Evolutionary conservation across 306 rosid genomes (phyloP), one percentile per base, ranked within the genome.

Genomic region (Quercus berberidifolia): DNA sequence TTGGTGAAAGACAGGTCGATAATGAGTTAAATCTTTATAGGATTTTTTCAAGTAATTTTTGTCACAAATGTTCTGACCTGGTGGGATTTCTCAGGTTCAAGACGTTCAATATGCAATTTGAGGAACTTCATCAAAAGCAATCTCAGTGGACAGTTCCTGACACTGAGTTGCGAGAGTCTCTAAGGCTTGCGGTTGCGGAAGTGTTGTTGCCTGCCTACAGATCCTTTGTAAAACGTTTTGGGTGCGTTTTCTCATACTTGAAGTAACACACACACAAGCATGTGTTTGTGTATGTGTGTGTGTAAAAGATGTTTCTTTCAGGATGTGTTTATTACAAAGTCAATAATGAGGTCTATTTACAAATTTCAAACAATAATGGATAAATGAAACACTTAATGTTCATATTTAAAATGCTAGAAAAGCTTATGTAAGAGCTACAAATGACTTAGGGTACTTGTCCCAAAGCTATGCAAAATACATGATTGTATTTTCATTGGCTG

Each of bases 131-230:
- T 87, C 99, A 93, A 87, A 95, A 88, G 70, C 99, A 95, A 84
- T 95, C 97, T 74, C 97, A 95, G 75, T 95, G 99, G 99, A 85
- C 97, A 4, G 99, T 91, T 79, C 99, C 94, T 6, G 99, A 95
- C 88, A 68, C 89, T 0, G 98, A 95, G 88, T 86, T 95, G 83
- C 93, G 94, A 81, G 99, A 93, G 81, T 95, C 99, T 81, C 90
- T 95, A 43, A 86, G 97, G 85, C 99, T 95, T 74, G 92, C 98
- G 0, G 98, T 95, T 74, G 96, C 99, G 55, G 97, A 90, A 90
- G 94, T 95, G 84, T 84, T 95, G 74, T 80, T 95, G 83, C 98
- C 99, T 12, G 99, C 98, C 9, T 93, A 95, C 85, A 86, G 98
- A 83, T 90, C 98, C 5, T 95, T 91, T 69, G 89, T 93, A 69